Evolutionary conservation across 176 grass and related monocot genomes (phyloP).

Genomic region (Hyparrhenia diplandra): DNA sequence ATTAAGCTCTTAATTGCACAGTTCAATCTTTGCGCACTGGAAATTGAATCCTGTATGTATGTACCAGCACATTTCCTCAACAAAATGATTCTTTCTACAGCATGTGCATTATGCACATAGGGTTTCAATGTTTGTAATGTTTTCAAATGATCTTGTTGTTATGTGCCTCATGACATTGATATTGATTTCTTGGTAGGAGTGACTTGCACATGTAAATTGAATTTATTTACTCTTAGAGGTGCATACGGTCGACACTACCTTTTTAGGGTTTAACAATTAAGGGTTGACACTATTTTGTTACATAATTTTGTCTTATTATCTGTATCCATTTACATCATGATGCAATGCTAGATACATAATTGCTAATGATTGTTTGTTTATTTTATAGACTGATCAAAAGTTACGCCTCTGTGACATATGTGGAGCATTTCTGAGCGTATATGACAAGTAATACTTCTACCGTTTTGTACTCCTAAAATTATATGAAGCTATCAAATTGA

Average conservation of each 20-base stretch:
- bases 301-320: not conserved
- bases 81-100: not conserved
- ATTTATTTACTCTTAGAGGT: not conserved
- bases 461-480: not conserved
- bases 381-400: constrained; percentile 95
- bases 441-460: constrained; percentile 56
- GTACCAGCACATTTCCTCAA: not conserved
- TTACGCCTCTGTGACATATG: constrained; percentile 96
- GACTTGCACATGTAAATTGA: not conserved
- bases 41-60: not conserved
- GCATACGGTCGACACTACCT: not conserved
- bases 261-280: not conserved
- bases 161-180: not conserved
- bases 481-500: not conserved
- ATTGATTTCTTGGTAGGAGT: constrained; percentile 7
- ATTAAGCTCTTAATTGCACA: not conserved
- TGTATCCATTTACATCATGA: not conserved
- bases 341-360: not conserved
- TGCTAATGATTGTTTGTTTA: not conserved
- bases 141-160: constrained; percentile 1
- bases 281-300: not conserved
- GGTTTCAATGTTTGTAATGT: not conserved
- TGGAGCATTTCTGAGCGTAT: constrained; percentile 97
- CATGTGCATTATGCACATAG: not conserved
- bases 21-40: not conserved